Base-by-base conservation (phyloP, 2,329 filamentous ascomycete species). In the Apiospora saccharicola region DNA sequence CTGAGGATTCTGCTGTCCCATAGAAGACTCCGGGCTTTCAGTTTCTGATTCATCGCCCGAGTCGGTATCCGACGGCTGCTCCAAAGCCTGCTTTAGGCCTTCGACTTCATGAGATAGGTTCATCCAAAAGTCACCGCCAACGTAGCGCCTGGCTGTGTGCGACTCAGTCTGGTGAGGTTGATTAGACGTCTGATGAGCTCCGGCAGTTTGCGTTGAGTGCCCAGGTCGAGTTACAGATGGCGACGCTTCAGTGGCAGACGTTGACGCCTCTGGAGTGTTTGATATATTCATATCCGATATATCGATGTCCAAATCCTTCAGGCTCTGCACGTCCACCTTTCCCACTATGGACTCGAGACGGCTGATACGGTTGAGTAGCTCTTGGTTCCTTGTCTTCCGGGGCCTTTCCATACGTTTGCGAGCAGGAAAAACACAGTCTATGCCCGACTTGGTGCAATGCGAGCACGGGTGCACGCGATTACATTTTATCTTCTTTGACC, bases 401-500 rank as follows among this genome's bases (percentile, higher is more conserved):
- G 82, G 83, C 69, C 82, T 81, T 30, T 83, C 80, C 68, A 82
- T 83, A 51, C 83, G 83, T 74, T 85, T 86, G 41, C 85, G 81
- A n/a, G 81, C 78, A 24, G 85, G 85, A 71, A 85, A 86, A 49
- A 84, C 76, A 76, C 86, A 91, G 67, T 88, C 84, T 12, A 83
- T 81, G 10, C 82, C 79, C 49, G 83, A 82, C 69, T 84, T 86
- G 30, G 84, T 76, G 77, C 90, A 91, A 71, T 87, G 86, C 8
- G 81, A 79, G 77, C 90, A 92, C 6, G 90, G 90, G 73, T 86
- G 83, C 47, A 83, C 81, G 74, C 88, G 86, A 77, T 90, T 85
- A 80, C 90, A 92, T 75, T 88, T 90, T 64, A 91, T 83, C 78
- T 91, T 92, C 74, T 89, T 86, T 74, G 89, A 87, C 73, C 91